Evolutionary conservation across 208 protist genomes (phyloP).

Genomic region (Naegleria lovaniensis): DNA sequence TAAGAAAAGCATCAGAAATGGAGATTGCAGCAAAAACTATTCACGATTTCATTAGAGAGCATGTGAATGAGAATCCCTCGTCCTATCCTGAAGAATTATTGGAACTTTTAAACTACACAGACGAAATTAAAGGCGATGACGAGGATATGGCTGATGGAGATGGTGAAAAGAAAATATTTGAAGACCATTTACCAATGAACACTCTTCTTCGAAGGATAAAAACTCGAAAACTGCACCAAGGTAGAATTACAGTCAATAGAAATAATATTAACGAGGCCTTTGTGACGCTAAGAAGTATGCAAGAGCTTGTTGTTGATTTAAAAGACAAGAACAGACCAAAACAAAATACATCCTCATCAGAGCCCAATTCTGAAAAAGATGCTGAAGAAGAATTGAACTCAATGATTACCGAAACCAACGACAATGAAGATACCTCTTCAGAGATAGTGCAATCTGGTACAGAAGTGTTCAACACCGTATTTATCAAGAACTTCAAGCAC

Average conservation of each 20-base stretch:
- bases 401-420: neutral
- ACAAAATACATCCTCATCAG: neutral
- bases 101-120: neutral
- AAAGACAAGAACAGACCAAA: neutral
- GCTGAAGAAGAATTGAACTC: neutral
- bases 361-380: neutral
- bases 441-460: neutral
- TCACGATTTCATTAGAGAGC: neutral
- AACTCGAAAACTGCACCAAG: neutral
- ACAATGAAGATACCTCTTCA: neutral
- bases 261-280: neutral
- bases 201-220: neutral
- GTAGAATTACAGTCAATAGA: neutral
- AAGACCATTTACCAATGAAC: neutral
- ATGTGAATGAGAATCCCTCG: neutral
- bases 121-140: neutral
- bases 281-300: neutral
- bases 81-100: neutral
- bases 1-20: neutral
- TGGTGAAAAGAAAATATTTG: neutral
- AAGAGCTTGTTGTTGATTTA: neutral
- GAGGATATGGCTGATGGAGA: neutral
- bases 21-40: conserved; percentile 19
- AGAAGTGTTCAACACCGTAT: conserved; percentile 32
- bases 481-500: conserved; percentile 64